A percentile compares a stretch with the other conserved stretches of the same genome.
These are phyloP conservation scores for Isatis lusitanica DNA, from an alignment of 441 rosid genomes.

Conservation along the genomic window DNA sequence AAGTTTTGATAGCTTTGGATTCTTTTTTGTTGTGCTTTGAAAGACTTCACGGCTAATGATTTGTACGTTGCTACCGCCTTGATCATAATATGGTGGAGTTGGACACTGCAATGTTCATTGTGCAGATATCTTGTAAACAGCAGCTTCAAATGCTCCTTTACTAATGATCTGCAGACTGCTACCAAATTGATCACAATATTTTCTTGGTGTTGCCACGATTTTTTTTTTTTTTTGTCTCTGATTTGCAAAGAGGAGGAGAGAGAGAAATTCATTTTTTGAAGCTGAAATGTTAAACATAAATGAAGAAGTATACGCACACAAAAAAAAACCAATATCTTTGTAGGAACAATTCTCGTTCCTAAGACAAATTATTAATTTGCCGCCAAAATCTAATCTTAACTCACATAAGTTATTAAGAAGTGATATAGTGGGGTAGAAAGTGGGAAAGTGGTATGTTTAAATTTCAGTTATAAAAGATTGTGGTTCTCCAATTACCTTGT, in stretches of 20 bases:
- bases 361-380: too few relatives aligned
- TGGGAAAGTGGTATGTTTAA: too few relatives aligned
- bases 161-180: not conserved
- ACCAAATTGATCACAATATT: not conserved
- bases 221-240: not conserved
- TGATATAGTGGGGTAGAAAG: too few relatives aligned
- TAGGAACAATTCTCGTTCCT: too few relatives aligned
- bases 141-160: not conserved
- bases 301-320: too few relatives aligned
- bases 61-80: not conserved
- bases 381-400: too few relatives aligned
- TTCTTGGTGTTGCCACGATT: not conserved
- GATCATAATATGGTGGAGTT: not conserved
- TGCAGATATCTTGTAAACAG: not conserved
- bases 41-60: not conserved
- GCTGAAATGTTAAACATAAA: too few relatives aligned
- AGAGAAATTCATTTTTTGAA: not conserved
- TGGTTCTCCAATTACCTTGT: too few relatives aligned
- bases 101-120: too few relatives aligned
- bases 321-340: too few relatives aligned
- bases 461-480: too few relatives aligned
- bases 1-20: not conserved
- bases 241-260: not conserved
- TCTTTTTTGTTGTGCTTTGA: not conserved
- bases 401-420: too few relatives aligned